Percentiles rank a stretch among this genome's conserved stretches.
These are phyloP conservation scores for Aurifilum marmelostoma DNA, from an alignment of 2,329 filamentous ascomycete species.

Conservation along the genomic window DNA sequence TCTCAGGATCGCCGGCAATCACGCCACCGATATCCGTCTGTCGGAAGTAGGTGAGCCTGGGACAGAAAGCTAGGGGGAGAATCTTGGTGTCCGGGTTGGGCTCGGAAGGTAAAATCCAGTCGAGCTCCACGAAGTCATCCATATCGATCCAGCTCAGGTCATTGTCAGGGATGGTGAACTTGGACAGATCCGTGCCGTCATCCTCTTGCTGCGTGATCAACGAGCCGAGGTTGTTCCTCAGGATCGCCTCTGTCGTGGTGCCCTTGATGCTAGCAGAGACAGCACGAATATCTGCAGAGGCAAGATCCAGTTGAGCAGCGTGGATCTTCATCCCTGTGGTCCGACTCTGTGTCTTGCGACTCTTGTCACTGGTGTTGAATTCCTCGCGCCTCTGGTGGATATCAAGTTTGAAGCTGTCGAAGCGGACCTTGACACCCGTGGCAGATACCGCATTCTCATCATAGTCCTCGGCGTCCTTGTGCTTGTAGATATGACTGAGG, in stretches of 20 bases:
- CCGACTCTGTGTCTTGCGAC: slow-evolving; percentile 73
- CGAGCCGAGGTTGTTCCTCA: slow-evolving; percentile 58
- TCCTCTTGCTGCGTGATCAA: slow-evolving; percentile 57
- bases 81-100: slow-evolving; percentile 93
- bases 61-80: slow-evolving; percentile 85
- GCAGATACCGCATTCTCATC: slow-evolving; percentile 77
- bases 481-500: slow-evolving; percentile 96
- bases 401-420: slow-evolving; percentile 97
- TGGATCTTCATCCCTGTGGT: slow-evolving; percentile 96
- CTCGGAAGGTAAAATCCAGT: slow-evolving; percentile 91
- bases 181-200: slow-evolving; percentile 72
- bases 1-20: slow-evolving; percentile 77
- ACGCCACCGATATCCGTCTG: slow-evolving; percentile 89
- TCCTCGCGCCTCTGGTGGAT: slow-evolving; percentile 92
- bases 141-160: slow-evolving; percentile 98
- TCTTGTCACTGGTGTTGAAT: slow-evolving; percentile 80
- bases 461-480: slow-evolving; percentile 92
- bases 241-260: slow-evolving; percentile 76
- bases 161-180: slow-evolving; percentile 93
- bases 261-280: slow-evolving; percentile 88
- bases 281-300: slow-evolving; percentile 88
- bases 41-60: slow-evolving; percentile 95
- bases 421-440: slow-evolving; percentile 92
- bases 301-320: slow-evolving; percentile 87
- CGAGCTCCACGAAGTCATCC: slow-evolving; percentile 98